Evolutionary conservation across 768 basidiomycete genomes (phyloP), one percentile per base, ranked within the genome.

Genomic region (Leccinum fibrillosum): DNA sequence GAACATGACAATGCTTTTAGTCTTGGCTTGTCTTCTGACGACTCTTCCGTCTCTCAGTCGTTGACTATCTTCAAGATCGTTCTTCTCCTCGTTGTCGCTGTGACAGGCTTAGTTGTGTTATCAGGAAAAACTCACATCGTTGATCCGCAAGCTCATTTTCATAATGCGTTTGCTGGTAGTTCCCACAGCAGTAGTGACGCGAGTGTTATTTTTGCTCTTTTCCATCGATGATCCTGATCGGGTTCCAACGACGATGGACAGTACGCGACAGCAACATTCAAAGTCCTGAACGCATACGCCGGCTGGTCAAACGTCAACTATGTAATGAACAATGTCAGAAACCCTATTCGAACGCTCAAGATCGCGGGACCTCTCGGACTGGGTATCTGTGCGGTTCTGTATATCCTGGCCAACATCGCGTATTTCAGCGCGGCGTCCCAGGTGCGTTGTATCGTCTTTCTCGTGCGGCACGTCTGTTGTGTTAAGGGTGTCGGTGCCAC

Each of bases 201-300:
- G 49, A 54, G 69, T 59, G 30, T 8, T 25, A 2, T 13, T 25
- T 48, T 13, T 48, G 7, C 2, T 25, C 21, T 13, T 42, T 8
- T 26, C 1, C 2, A 2, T n/a, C 15, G 2, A 23, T 9, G 25
- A 21, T 52, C 9, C 37, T 0, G 9, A 0, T 15, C 11, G 12
- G 23, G 13, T 47, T 5, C 25, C 11, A 30, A 57, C 23, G 49
- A 42, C 15, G 2, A 28, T 13, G 47, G 7, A 21, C 55, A 84
- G 83, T 86, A 84, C 56, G 83, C 82, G 1, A 82, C 83, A 0
- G 84, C 82, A 2, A 83, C 77, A 1, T 84, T 82, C 77, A 84
- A 85, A 58, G 82, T 86, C 23, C 69, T 85, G 25, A 74, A 75
- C 56, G 66, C 78, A 3, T 81, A 78, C 56, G 45, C 66, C 3